These are phyloP conservation scores for Cornus kousa DNA, from an alignment of 148 eudicot genomes.

Conservation along the genomic window DNA sequence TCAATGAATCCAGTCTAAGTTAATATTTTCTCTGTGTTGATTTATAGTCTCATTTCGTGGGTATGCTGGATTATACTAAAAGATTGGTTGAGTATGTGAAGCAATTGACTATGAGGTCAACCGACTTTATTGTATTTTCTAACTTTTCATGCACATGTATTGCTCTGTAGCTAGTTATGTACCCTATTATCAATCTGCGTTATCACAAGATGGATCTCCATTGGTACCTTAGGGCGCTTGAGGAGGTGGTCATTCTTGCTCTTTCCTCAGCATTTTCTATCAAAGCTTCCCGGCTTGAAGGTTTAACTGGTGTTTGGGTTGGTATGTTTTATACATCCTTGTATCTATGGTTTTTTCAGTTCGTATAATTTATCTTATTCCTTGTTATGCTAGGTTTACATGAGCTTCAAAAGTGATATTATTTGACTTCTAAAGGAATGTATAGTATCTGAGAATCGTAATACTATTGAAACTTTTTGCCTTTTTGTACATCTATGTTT, in stretches of 20 bases:
- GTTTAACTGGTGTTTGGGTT: constrained; percentile 94
- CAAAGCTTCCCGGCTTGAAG: constrained; percentile 63
- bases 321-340: constrained; percentile 48
- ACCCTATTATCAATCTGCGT: constrained; percentile 84
- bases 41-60: background rate
- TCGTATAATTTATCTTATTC: background rate
- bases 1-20: too few species aligned
- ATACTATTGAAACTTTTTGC: too few species aligned
- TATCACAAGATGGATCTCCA: constrained; percentile 94
- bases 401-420: background rate
- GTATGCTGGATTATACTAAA: background rate
- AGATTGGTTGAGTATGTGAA: background rate
- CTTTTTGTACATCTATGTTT: too few species aligned
- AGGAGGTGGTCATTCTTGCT: constrained; percentile 84
- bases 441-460: too few species aligned
- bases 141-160: constrained; percentile 16
- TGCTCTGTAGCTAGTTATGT: constrained; percentile 72
- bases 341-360: background rate
- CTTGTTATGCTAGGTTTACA: background rate
- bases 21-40: too few species aligned
- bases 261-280: constrained; percentile 68
- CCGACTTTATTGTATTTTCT: background rate
- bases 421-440: too few species aligned
- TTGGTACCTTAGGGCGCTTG: constrained; percentile 92
- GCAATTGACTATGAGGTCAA: background rate